Evolutionary conservation across 306 rosid species (phyloP).

Genomic region (Vigna reflexopilosa): DNA sequence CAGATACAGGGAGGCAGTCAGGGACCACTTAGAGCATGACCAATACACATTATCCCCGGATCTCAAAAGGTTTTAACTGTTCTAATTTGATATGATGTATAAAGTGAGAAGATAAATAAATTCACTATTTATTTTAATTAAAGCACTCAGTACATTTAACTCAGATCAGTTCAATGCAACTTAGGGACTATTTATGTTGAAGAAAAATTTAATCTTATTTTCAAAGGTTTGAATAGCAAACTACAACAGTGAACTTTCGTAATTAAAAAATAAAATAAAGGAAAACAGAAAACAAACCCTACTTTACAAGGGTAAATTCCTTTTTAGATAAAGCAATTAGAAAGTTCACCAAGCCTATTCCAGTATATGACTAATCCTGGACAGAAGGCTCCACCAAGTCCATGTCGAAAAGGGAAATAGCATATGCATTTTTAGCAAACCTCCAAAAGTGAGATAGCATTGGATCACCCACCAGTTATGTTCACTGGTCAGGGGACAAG

Average conservation of each 20-base stretch:
- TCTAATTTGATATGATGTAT: background rate
- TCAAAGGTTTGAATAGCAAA: background rate
- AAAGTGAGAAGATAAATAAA: background rate
- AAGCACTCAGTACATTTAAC: background rate
- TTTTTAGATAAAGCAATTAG: slow-evolving; percentile 43
- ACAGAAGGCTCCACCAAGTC: slow-evolving; percentile 50
- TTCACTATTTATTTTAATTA: background rate
- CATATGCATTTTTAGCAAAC: slow-evolving; percentile 47
- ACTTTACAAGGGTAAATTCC: slow-evolving; percentile 26
- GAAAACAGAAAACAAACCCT: slow-evolving; percentile 24
- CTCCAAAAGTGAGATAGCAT: slow-evolving; percentile 49
- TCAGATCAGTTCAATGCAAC: background rate
- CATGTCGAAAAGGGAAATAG: slow-evolving; percentile 44
- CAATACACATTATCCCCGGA: background rate
- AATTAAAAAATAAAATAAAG: background rate
- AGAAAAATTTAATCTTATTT: background rate
- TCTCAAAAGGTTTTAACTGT: background rate
- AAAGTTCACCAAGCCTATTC: slow-evolving; percentile 39
- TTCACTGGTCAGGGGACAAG: slow-evolving; percentile 45
- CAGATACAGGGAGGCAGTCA: background rate
- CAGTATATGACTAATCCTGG: slow-evolving; percentile 23
- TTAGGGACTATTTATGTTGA: too few species aligned
- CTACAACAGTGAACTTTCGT: background rate
- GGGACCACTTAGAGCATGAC: slow-evolving; percentile 46
- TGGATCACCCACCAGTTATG: slow-evolving; percentile 41